Conservation (phyloP, 2,329 filamentous ascomycete genomes). For the Phaeosphaeriaceae sp. region DNA sequence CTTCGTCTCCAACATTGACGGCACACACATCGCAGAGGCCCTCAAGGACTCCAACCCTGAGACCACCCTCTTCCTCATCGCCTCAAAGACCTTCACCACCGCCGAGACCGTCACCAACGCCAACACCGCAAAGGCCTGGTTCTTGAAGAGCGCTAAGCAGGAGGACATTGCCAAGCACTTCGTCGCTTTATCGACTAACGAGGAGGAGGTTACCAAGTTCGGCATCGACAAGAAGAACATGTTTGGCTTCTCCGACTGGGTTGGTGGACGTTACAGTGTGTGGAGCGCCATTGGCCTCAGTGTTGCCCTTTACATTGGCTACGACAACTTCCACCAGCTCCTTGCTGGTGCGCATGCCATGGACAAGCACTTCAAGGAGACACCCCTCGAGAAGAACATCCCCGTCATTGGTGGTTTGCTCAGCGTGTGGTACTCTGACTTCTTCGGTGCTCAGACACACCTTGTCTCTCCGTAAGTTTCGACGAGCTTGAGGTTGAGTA, state of each 20-base stretch:
- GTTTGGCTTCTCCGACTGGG: slow-evolving; percentile 99
- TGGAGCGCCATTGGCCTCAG: slow-evolving; percentile 98
- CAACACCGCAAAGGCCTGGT: slow-evolving; percentile 96
- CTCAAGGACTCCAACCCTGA: slow-evolving; percentile 89
- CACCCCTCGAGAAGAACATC: slow-evolving; percentile 93
- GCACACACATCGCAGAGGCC: slow-evolving; percentile 95
- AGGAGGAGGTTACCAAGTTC: slow-evolving; percentile 94
- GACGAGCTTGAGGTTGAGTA: background rate
- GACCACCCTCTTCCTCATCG: slow-evolving; percentile 97
- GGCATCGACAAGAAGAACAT: slow-evolving; percentile 99
- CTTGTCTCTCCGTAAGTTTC: slow-evolving; percentile 87
- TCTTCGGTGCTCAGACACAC: slow-evolving; percentile 97
- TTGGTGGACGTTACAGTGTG: slow-evolving; percentile 96
- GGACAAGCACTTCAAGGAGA: slow-evolving; percentile 96
- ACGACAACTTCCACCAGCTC: slow-evolving; percentile 97
- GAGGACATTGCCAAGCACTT: slow-evolving; percentile 94
- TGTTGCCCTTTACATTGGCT: slow-evolving; percentile 93
- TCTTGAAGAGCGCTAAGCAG: slow-evolving; percentile 85
- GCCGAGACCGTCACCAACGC: slow-evolving; percentile 97
- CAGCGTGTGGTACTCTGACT: slow-evolving; percentile 98
- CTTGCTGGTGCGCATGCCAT: slow-evolving; percentile 93
- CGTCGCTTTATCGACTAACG: slow-evolving; percentile 96
- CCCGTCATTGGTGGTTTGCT: slow-evolving; percentile 89
- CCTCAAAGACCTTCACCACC: slow-evolving; percentile 99
- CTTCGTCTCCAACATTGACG: slow-evolving; percentile 99